Percentiles rank a stretch among this genome's conserved stretches.
phyloP scores from a whole-genome alignment of 768 basidiomycete species.

The Podaxis sp. region DNA sequence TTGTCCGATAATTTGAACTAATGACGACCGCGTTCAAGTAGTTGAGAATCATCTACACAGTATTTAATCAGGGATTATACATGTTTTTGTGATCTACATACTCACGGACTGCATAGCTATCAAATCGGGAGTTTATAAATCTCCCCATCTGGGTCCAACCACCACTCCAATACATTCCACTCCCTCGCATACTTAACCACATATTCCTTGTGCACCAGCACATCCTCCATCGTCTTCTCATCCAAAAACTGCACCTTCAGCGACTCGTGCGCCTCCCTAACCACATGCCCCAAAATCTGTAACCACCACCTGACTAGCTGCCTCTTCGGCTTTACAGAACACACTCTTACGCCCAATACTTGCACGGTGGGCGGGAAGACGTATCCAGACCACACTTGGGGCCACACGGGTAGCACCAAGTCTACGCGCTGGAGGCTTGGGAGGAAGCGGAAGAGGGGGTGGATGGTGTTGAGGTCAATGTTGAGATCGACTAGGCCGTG shows the following conservation, averaged over 20 bases:
- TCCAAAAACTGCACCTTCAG: conserved; percentile 5
- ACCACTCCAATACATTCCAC: neutral
- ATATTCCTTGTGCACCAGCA: neutral
- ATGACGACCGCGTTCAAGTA: too few species aligned
- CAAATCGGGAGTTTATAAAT: neutral
- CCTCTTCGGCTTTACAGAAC: neutral
- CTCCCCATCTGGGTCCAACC: conserved; percentile 6
- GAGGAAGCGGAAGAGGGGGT: neutral
- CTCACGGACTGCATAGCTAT: too few species aligned
- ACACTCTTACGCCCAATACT: conserved; percentile 2
- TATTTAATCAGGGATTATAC: too few species aligned
- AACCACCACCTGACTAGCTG: neutral
- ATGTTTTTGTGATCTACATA: too few species aligned
- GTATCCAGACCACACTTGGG: neutral
- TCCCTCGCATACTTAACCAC: neutral
- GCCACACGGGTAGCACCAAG: conserved; percentile 5
- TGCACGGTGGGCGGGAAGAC: neutral
- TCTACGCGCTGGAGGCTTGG: conserved; percentile 2
- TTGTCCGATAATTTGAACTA: too few species aligned
- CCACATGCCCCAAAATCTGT: neutral
- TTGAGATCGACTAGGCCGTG: neutral
- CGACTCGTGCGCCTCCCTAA: neutral
- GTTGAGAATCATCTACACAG: too few species aligned
- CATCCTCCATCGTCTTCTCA: neutral
- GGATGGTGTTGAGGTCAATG: neutral